Percentiles rank a stretch among this genome's conserved stretches.
These are phyloP conservation scores for Malassezia arunalokei DNA, from an alignment of 1,284 basidiomycete genomes.

Conservation along the genomic window DNA sequence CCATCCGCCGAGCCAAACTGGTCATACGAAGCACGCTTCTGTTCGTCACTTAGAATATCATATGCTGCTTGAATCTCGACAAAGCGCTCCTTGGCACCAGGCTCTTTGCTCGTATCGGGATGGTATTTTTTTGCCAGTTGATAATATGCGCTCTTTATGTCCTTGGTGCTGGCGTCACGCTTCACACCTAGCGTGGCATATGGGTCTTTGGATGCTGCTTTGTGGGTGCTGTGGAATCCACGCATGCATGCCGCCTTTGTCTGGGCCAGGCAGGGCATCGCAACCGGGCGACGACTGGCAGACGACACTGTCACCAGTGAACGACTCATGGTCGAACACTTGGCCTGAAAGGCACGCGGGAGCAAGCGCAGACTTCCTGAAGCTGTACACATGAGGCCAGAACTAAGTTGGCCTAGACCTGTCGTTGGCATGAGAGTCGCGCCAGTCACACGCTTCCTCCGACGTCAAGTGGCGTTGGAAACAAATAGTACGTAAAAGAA, in stretches of 20 bases:
- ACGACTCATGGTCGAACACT: neutral
- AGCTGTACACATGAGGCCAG: neutral
- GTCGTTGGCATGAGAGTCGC: neutral
- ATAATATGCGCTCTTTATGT: conserved; percentile 97
- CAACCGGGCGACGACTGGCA: neutral
- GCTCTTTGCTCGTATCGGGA: conserved; percentile 91
- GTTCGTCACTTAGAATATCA: conserved; percentile 71
- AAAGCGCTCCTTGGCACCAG: conserved; percentile 79
- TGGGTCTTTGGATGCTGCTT: conserved; percentile 58
- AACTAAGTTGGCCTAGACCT: conserved; percentile 7
- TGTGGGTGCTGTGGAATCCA: neutral
- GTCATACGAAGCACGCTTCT: conserved; percentile 84
- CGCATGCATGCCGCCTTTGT: neutral
- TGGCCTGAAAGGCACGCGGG: neutral
- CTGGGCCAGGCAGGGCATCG: neutral
- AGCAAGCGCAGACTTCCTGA: neutral
- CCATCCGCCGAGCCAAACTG: conserved; percentile 78
- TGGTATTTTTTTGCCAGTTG: conserved; percentile 97
- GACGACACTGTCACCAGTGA: neutral
- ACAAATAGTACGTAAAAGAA: neutral
- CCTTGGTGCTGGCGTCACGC: conserved; percentile 66
- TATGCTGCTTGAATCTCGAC: conserved; percentile 94
- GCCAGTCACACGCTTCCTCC: neutral
- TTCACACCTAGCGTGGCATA: conserved; percentile 80
- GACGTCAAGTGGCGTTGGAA: neutral